Evolutionary conservation across 2,329 filamentous ascomycete genomes (phyloP), one percentile per base, ranked within the genome.

Genomic region (Alternaria conjuncta): DNA sequence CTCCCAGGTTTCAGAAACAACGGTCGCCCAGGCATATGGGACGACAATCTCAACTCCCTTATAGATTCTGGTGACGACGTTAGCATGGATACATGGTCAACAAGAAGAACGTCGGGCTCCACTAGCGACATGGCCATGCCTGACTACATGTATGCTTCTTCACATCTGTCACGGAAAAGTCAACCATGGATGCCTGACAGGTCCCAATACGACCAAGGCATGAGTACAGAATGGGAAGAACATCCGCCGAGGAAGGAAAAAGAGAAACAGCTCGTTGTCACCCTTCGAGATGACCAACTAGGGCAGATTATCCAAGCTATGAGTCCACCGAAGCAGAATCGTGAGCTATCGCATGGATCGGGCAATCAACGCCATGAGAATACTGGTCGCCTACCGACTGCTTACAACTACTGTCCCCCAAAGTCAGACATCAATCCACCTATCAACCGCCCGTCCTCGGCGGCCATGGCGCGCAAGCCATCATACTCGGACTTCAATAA

Each of bases 311-410:
- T 74, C 11, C 65, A 75, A 30, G 72, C 66, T 2, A 68, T 72
- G 21, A 75, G 72, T 50, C 73, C 72, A 18, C 66, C 72, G 4
- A 74, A 72, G 58, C 97, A 96, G 1, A 92, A 93, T 55, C 93
- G 87, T 28, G 54, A 64, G 30, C 21, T 56, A 36, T 25, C 46
- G 9, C 47, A 50, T 7, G 57, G 54, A 10, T 50, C 57, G 3
- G 28, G 23, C 21, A 25, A 18, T 13, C 63, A 63, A 11, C 57
- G 44, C 26, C 43, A 60, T 23, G 56, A 53, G 11, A 57, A 57
- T n/a, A 45, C 36, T 26, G 30, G 25, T 30, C 63, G 47, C 12
- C 66, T 43, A 36, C 50, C 57, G 30, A 65, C 46, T 23, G 41
- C 41, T 30, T 61, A 66, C 25, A 49, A 50, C 59, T 67, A 61